Base-by-base conservation (phyloP, 139 green algal genomes). In the Ulvella scutata region DNA sequence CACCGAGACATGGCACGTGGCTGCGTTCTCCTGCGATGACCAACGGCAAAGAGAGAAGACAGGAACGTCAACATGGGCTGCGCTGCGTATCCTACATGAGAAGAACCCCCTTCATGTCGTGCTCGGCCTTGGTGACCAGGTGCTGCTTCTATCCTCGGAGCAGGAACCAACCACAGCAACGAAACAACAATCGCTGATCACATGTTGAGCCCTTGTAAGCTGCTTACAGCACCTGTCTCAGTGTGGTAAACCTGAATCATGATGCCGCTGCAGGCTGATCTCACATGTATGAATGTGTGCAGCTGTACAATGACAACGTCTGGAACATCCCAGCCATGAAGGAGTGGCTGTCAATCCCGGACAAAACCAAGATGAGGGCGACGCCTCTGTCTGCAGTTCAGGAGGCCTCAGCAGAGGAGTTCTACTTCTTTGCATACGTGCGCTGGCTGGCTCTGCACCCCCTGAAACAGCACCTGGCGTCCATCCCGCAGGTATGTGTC, bases 31-130 rank as follows among this genome's bases (percentile, higher is more conserved):
- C 51, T 67, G 51, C 51, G 33, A 67, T 26, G 51, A 67, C 17
- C 51, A 67, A 26, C 51, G 51, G 9, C 51, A 67, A 26, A 13
- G 33, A 13, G n/a, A n/a, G 9, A 67, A 67, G 17, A 26, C 33
- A n/a, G 51, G 51, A 9, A 29, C 20, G 6, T n/a, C 51, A 29
- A 26, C 51, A 6, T 67, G 39, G 84, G 88, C 76, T 34, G 85
- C 38, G 43, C 83, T 72, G 38, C 59, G 38, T 26, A 0, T 36
- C 3, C 35, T 80, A 43, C 88, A 93, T 75, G 28, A 37, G 23
- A 36, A 73, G 33, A 81, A 77, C 4, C 85, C 85, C 3, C 62
- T 93, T 78, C 88, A 92, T 62, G 74, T 78, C 13, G 77, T 90
- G 77, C 77, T 92, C 9, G 88, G 88, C 17, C 83, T 79, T 38